Base-by-base conservation (phyloP, 305 asterid species). In the Stenogyne calaminthoides region DNA sequence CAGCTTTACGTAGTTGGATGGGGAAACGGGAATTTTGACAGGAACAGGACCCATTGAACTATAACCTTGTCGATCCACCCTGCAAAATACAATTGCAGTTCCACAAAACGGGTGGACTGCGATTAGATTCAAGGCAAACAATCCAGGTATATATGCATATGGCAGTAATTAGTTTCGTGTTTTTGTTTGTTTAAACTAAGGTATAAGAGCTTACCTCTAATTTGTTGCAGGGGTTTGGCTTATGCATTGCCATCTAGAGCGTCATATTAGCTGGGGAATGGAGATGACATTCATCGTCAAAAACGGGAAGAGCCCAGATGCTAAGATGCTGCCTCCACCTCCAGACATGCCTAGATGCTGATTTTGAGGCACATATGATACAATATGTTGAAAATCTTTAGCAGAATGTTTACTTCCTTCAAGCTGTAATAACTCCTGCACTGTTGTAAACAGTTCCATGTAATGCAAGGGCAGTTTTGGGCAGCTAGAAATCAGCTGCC, bases 61-160 rank as follows among this genome's bases (percentile, higher is more conserved):
- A 86, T 64, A 90, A 90, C 68, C 88, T 90, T 18, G 89, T 87
- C 16, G 91, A 90, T 63, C 95, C 95, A 67, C 97, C 96, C 72
- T 52, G 4, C 64, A 51, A 75, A 84, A 90, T 42, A 87, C 91
- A 0, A 83, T 90, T 20, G 86, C 84, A 1, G 78, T 87, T 76
- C 91, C 91, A 3, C 20, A 25, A 19, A 82, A 77, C 44, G 92
- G 96, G 2, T 88, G 96, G 95, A 77, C 92, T 0, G 86, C 96
- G 3, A 84, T 88, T 8, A 81, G 96, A 42, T 90, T 90, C 86
- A 74, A 69, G 70, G 91, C 95, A 3, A 74, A 76, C 57, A 90
- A 90, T 75, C 95, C 95, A 60, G 96, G 94, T 88, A 76, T 5
- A 62, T 63, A 14, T n/a, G n/a, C n/a, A n/a, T 5, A 8, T 14